Percentiles rank a stretch among this genome's conserved stretches.
Evolutionary conservation across 2,329 filamentous ascomycete genomes (phyloP).

Genomic region (Monosporascus sp.): DNA sequence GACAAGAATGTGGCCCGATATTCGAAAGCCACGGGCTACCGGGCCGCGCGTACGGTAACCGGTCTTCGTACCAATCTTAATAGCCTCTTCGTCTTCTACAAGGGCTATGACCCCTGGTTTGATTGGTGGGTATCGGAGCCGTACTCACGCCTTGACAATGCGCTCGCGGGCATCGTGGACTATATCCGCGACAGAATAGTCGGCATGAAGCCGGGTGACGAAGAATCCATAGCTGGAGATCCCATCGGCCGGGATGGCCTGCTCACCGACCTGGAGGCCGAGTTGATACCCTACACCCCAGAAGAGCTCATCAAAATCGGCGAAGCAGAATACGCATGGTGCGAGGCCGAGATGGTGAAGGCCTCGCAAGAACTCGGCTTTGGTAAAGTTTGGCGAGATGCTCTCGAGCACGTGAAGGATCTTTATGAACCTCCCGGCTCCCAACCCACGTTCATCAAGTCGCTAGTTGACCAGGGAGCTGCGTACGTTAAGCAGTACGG

Average conservation of each 20-base stretch:
- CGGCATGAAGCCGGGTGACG: slow-evolving; percentile 35
- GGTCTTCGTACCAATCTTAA: slow-evolving; percentile 35
- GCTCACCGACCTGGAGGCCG: slow-evolving; percentile 45
- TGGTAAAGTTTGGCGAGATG: slow-evolving; percentile 42
- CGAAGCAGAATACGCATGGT: slow-evolving; percentile 48
- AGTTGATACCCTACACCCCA: slow-evolving; percentile 54
- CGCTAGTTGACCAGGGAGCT: slow-evolving; percentile 45
- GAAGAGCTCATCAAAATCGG: slow-evolving; percentile 50
- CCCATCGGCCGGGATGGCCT: slow-evolving; percentile 49
- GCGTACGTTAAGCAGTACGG: slow-evolving; percentile 47
- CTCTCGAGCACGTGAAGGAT: slow-evolving; percentile 51
- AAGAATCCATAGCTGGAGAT: slow-evolving; percentile 50
- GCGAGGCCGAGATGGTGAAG: slow-evolving; percentile 47
- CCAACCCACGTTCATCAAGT: slow-evolving; percentile 46
- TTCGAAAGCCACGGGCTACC: slow-evolving; percentile 38
- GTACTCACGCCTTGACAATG: slow-evolving; percentile 32
- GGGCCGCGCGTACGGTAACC: slow-evolving; percentile 37
- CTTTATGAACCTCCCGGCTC: slow-evolving; percentile 47
- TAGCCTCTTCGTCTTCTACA: slow-evolving; percentile 47
- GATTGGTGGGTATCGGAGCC: slow-evolving; percentile 50
- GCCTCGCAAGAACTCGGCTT: slow-evolving; percentile 44
- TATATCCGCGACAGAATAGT: slow-evolving; percentile 34
- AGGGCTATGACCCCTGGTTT: slow-evolving; percentile 50
- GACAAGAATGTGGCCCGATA: slow-evolving; percentile 25
- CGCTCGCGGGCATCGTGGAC: slow-evolving; percentile 31